phyloP scores from a whole-genome alignment of 1,284 basidiomycete species.

The Trichosporon asahii region DNA sequence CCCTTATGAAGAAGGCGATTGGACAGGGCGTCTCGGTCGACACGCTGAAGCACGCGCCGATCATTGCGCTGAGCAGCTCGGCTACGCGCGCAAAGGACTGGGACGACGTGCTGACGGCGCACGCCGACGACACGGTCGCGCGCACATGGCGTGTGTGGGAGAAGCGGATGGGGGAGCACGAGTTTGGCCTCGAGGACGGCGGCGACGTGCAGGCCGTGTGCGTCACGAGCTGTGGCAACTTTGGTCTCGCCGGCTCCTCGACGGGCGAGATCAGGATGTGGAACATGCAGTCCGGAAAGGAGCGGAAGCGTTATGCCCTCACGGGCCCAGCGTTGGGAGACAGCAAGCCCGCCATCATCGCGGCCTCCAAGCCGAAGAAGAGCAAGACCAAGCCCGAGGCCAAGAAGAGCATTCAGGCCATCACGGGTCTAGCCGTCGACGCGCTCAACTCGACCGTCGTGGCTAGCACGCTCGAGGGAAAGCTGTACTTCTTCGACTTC shows the following conservation, averaged over 20 bases:
- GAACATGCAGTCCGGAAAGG: slow-evolving; percentile 94
- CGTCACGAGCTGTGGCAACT: slow-evolving; percentile 94
- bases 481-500: slow-evolving; percentile 93
- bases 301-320: slow-evolving; percentile 67
- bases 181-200: slow-evolving; percentile 54
- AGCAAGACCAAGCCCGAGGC: slow-evolving; percentile 51
- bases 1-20: slow-evolving; percentile 78
- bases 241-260: slow-evolving; percentile 78
- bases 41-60: slow-evolving; percentile 74
- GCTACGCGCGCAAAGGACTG: slow-evolving; percentile 85
- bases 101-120: slow-evolving; percentile 92
- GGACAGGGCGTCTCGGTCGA: slow-evolving; percentile 73
- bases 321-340: slow-evolving; percentile 61
- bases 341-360: slow-evolving; percentile 52
- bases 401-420: slow-evolving; percentile 58
- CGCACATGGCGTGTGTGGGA: slow-evolving; percentile 82
- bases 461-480: slow-evolving; percentile 82
- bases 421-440: slow-evolving; percentile 84
- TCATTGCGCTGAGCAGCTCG: slow-evolving; percentile 74
- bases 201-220: slow-evolving; percentile 65
- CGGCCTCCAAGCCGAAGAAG: slow-evolving; percentile 30
- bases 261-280: slow-evolving; percentile 78
- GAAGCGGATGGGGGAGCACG: slow-evolving; percentile 71
- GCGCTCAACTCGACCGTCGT: slow-evolving; percentile 77
- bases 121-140: slow-evolving; percentile 73